Base-by-base conservation (phyloP, 345 rosid species). In the Salix arbutifolia region DNA sequence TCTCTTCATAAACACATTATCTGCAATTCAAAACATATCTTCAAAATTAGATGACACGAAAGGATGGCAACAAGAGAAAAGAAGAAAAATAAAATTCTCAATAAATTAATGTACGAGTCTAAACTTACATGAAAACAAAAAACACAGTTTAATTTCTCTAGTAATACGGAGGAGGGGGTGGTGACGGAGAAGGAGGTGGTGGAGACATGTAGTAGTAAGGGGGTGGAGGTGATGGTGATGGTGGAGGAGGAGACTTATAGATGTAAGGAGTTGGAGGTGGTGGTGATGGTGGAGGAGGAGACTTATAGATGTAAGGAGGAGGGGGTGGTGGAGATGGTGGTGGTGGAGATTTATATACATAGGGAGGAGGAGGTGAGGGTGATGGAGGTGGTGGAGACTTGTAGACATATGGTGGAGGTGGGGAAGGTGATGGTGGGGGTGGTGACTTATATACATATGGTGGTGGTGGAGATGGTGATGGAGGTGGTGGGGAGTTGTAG, bases 331-430 rank as follows among this genome's bases (percentile, higher is more conserved):
- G 30, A 0, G 74, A 21, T 44, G 74, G 66, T 0, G 21, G 46
- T 0, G 46, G 14, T 0, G 46, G 46, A 0, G 46, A 42, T 3
- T 42, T 42, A 0, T 42, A 42, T 0, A 42, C 13, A 3, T 42
- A 11, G 0, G 46, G 46, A 0, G 46, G 46, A 2, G 46, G 46
- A 0, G 46, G 46, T 0, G 46, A 3, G 0, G 14, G 1, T 2
- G 46, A 3, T 10, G 46, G 46, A 0, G 46, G 46, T 9, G 46
- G 46, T 0, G 46, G 46, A 0, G 46, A 42, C 4, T 42, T 42
- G 4, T 42, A 42, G 0, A 42, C 10, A 2, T 11, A 11, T 0
- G 14, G 46, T 0, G 46, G 46, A 0, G 46, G 46, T 0, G 46
- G 46, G 0, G 46, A 11, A 0, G 46, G 46, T 2, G 46, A 40